Percentiles rank a stretch among this genome's conserved stretches.
Evolutionary conservation across 805 yeast genomes (phyloP).

Genomic region (Metschnikowia koreensis): DNA sequence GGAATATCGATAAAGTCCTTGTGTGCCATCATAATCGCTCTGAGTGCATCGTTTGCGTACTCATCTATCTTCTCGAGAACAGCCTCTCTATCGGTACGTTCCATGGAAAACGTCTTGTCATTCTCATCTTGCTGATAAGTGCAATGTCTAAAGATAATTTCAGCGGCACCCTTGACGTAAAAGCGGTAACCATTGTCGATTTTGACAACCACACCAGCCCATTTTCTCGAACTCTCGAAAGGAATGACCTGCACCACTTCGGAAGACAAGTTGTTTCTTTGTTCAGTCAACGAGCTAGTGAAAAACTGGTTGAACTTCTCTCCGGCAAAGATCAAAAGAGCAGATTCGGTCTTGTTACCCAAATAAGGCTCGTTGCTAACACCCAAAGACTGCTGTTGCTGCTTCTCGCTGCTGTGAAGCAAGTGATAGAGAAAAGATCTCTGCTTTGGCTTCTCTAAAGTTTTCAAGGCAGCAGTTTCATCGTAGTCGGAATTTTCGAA

Average conservation of each 20-base stretch:
- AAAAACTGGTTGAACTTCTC: conserved; percentile 49
- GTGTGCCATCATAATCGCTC: conserved; percentile 89
- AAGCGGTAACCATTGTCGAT: conserved; percentile 52
- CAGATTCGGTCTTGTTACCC: conserved; percentile 95
- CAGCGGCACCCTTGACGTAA: conserved; percentile 92
- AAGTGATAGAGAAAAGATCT: conserved; percentile 29
- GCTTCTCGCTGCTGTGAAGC: conserved; percentile 17
- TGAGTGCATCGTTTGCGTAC: conserved; percentile 75
- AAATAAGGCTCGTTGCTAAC: conserved; percentile 57
- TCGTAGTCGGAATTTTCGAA: conserved; percentile 64
- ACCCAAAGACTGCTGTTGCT: conserved; percentile 18
- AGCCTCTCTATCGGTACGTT: conserved; percentile 27
- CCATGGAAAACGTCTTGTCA: conserved; percentile 28
- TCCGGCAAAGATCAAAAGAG: conserved; percentile 68
- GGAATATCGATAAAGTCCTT: conserved; percentile 51
- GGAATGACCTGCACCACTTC: conserved; percentile 72
- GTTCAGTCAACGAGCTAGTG: conserved; percentile 43
- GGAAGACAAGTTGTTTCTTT: conserved; percentile 22
- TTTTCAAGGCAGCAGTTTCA: conserved; percentile 27
- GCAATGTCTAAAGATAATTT: conserved; percentile 69
- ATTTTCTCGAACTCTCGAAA: conserved; percentile 88
- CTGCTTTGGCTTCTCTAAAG: conserved; percentile 29
- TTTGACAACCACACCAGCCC: conserved; percentile 79
- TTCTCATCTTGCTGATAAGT: conserved; percentile 32
- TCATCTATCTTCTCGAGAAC: conserved; percentile 38